Evolutionary conservation across 768 basidiomycete genomes (phyloP), one percentile per base, ranked within the genome.

Genomic region (Termitomyces sp.): DNA sequence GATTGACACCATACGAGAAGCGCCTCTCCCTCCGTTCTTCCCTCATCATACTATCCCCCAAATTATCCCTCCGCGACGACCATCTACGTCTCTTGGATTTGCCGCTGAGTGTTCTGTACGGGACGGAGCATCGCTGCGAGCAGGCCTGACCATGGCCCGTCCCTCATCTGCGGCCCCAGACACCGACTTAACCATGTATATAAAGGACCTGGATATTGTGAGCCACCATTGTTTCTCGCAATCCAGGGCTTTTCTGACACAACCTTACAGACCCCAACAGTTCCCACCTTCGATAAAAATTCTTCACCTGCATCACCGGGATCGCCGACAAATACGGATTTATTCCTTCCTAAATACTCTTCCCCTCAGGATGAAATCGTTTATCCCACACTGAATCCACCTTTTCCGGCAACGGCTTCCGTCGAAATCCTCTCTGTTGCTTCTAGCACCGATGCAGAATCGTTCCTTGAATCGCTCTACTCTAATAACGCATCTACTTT

Each of bases 61-160:
- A 34, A 53, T 65, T 31, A 49, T 61, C 42, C 54, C 65, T 16
- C 70, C 69, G 17, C 68, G 69, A 41, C 68, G 69, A 1, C 73
- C 73, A 37, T 73, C 72, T 42, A 73, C 72, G 7, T 70, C 73
- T 38, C 65, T 73, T 34, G 63, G 67, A 29, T 68, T 70, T 56
- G 53, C 58, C 45, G 60, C 58, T 31, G 42, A 25, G 12, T 51
- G 56, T 14, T 25, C 44, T 32, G 11, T 41, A 48, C 49, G 46
- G 53, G 35, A 45, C 58, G 50, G 59, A 3, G 10, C 54, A 34
- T 42, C 49, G 38, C 14, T 54, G 48, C 49, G 57, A 60, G 27
- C 60, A 42, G 57, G 63, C 37, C 53, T 55, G 21, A 50, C 42
- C 38, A 48, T 60, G 11, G 54, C 64, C 38, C 65, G 68, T 35